A percentile compares a stretch with the other conserved stretches of the same genome.
These are phyloP conservation scores for Mycena citricolor DNA, from an alignment of 1,284 basidiomycete species.

Conservation along the genomic window DNA sequence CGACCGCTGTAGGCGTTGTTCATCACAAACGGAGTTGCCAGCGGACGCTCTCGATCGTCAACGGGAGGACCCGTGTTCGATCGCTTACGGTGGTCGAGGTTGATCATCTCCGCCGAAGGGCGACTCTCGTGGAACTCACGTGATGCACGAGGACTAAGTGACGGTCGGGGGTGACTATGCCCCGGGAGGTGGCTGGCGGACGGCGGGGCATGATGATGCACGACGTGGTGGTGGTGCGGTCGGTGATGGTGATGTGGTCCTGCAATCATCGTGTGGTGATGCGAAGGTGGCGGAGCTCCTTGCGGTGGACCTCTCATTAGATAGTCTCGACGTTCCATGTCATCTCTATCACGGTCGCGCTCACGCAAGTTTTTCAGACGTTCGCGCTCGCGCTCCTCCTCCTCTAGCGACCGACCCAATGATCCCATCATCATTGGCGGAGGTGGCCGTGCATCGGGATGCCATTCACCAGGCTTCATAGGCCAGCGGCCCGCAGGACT, in stretches of 20 bases:
- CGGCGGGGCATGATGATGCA: constrained; percentile 35
- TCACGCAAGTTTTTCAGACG: constrained; percentile 10
- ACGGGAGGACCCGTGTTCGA: constrained; percentile 30
- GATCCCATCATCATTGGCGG: constrained; percentile 15
- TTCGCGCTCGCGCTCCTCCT: constrained; percentile 24
- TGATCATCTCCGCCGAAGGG: constrained; percentile 48
- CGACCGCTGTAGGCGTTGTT: constrained; percentile 40
- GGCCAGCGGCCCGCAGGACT: constrained; percentile 7
- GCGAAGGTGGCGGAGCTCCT: constrained; percentile 24
- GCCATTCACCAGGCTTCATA: constrained; percentile 17
- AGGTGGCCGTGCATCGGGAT: neutral
- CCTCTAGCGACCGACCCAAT: constrained; percentile 18
- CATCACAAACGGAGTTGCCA: constrained; percentile 51
- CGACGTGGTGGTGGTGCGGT: constrained; percentile 27
- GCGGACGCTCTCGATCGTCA: constrained; percentile 43
- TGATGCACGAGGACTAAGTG: constrained; percentile 22
- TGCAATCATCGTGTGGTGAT: constrained; percentile 28
- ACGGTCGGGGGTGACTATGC: constrained; percentile 12
- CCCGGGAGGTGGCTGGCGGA: constrained; percentile 1
- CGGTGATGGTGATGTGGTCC: constrained; percentile 23
- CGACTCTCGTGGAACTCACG: constrained; percentile 24
- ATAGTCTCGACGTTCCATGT: constrained; percentile 5
- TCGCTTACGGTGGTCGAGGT: constrained; percentile 39
- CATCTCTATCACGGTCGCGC: constrained; percentile 11
- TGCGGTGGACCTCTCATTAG: constrained; percentile 16